Evolutionary conservation across 139 green algal species (phyloP).

Genomic region (Mychonastes homosphaera): DNA sequence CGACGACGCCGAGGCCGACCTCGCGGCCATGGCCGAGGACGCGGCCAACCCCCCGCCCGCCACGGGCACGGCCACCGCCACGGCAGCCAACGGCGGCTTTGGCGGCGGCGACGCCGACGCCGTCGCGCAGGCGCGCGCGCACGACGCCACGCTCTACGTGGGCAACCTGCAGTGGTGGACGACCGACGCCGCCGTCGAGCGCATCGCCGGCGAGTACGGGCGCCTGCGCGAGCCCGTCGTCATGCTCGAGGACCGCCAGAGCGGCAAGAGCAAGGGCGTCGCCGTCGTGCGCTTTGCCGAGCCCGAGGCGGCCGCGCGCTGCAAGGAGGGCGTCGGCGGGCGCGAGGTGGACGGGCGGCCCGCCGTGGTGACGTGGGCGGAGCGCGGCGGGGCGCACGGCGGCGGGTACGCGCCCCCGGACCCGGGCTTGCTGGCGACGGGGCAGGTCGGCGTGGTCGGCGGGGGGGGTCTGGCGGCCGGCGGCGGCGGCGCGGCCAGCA

Average conservation of each 20-base stretch:
- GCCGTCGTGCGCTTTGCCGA: conserved; percentile 62
- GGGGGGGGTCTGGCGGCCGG: background rate
- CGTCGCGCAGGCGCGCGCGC: too few relatives aligned
- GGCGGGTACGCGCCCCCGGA: too few relatives aligned
- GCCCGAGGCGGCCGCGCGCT: conserved; percentile 32
- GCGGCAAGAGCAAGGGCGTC: conserved; percentile 72
- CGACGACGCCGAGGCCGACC: too few relatives aligned
- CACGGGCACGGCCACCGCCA: too few relatives aligned
- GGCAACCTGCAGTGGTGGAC: conserved; percentile 89
- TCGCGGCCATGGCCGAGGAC: too few relatives aligned
- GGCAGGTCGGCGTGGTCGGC: background rate
- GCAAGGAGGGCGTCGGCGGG: conserved; percentile 51
- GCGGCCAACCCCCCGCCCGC: too few relatives aligned
- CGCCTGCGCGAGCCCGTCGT: conserved; percentile 5
- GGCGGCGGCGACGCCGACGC: too few relatives aligned
- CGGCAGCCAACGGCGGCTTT: too few relatives aligned
- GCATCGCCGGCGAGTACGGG: conserved; percentile 3
- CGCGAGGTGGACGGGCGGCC: conserved; percentile 11
- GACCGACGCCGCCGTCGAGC: conserved; percentile 81
- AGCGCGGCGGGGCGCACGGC: too few relatives aligned
- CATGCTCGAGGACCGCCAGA: conserved; percentile 78
- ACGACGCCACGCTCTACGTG: conserved; percentile 54
- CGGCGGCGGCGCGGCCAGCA: background rate
- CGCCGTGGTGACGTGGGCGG: background rate
- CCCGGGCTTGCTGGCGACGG: too few relatives aligned